These are phyloP conservation scores for Candida odintsovae DNA, from an alignment of 805 yeast species.

Conservation along the genomic window DNA sequence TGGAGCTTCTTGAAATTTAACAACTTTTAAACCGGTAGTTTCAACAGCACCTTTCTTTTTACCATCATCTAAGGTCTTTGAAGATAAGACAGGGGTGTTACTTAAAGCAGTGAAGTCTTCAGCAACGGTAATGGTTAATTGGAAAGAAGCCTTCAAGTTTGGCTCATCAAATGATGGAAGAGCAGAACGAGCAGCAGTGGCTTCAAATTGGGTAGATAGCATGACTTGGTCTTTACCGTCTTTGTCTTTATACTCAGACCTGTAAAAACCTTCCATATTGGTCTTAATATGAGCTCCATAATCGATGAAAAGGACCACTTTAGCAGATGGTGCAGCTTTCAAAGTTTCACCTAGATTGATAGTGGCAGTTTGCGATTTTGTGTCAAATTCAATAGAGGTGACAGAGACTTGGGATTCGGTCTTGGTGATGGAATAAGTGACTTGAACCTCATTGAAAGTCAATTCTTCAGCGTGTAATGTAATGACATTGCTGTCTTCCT, in stretches of 20 bases:
- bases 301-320: constrained; percentile 39
- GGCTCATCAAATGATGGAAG: constrained; percentile 87
- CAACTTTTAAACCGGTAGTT: constrained; percentile 20
- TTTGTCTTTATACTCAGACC: constrained; percentile 53
- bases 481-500: constrained; percentile 39
- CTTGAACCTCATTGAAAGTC: constrained; percentile 41
- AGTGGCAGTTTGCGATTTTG: constrained; percentile 55
- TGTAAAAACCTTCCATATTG: constrained; percentile 77
- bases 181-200: constrained; percentile 79
- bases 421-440: constrained; percentile 32
- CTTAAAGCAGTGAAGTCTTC: constrained; percentile 53
- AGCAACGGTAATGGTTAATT: constrained; percentile 53
- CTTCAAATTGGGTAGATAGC: constrained; percentile 82
- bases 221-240: constrained; percentile 63
- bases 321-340: constrained; percentile 28
- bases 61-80: constrained; percentile 36
- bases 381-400: constrained; percentile 34
- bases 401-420: constrained; percentile 18
- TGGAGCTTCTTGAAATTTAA: constrained; percentile 64
- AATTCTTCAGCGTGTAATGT: constrained; percentile 59
- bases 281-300: constrained; percentile 60
- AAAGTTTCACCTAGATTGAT: constrained; percentile 45
- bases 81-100: constrained; percentile 57
- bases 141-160: constrained; percentile 67
- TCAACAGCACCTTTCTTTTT: constrained; percentile 44